These are phyloP conservation scores for Caryopteris hybrid DNA, from an alignment of 305 asterid genomes.

Conservation along the genomic window DNA sequence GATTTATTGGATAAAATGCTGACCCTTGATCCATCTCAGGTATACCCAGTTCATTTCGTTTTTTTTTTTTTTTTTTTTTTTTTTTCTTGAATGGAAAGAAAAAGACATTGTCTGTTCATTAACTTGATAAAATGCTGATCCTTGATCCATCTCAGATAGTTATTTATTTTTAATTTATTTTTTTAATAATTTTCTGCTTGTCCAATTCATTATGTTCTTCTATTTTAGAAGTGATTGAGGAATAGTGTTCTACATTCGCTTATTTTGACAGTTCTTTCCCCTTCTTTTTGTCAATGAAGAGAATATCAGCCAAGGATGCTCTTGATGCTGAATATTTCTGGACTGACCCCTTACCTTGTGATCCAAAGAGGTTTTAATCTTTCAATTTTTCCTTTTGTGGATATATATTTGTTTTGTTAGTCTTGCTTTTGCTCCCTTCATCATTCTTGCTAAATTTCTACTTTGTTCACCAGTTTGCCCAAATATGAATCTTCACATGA, in stretches of 20 bases:
- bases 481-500: constrained; percentile 92
- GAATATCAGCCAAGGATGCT: constrained; percentile 92
- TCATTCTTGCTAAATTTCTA: neutral
- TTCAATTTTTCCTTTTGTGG: neutral
- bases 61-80: no score
- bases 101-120: no score
- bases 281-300: constrained; percentile 34
- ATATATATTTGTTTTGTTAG: no score
- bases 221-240: neutral
- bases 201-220: neutral
- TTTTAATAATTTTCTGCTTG: no score
- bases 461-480: constrained; percentile 57
- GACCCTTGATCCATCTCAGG: constrained; percentile 90
- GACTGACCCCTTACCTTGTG: constrained; percentile 93
- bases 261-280: constrained; percentile 9
- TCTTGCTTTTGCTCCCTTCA: no score
- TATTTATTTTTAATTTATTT: neutral
- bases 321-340: constrained; percentile 94
- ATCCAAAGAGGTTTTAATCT: constrained; percentile 69
- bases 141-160: no score
- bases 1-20: constrained; percentile 88
- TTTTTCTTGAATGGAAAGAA: neutral
- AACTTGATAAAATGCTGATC: no score
- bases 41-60: constrained; percentile 27
- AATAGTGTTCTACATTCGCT: constrained; percentile 2